Evolutionary conservation across 2,329 filamentous ascomycete genomes (phyloP).

Genomic region (Aspergillus awamori): DNA sequence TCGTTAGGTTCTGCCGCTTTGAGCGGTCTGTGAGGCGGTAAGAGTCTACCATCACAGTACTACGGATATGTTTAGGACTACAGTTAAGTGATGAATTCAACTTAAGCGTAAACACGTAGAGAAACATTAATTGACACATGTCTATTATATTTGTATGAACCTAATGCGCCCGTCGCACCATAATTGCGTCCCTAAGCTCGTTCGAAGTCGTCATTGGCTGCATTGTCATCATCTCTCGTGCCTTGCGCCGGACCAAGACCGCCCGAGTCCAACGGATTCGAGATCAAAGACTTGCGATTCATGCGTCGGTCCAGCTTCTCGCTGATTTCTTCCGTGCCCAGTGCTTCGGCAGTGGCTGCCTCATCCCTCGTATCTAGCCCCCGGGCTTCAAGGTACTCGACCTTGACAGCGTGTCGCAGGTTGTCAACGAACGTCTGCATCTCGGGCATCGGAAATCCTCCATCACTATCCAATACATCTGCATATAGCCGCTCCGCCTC

Average conservation of each 20-base stretch:
- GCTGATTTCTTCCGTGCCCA: conserved; percentile 48
- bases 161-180: conserved; percentile 20
- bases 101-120: neutral
- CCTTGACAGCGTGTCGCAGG: conserved; percentile 46
- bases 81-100: too few species aligned
- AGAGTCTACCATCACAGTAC: neutral
- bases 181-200: conserved; percentile 36
- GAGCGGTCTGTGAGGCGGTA: neutral
- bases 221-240: conserved; percentile 36
- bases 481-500: conserved; percentile 63
- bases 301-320: conserved; percentile 59
- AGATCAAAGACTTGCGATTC: conserved; percentile 60
- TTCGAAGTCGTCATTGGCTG: conserved; percentile 52
- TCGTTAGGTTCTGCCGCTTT: too few species aligned
- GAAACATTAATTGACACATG: conserved; percentile 14
- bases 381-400: conserved; percentile 48
- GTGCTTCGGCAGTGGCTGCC: conserved; percentile 31
- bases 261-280: conserved; percentile 56
- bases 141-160: conserved; percentile 27
- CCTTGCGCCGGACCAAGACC: conserved; percentile 46
- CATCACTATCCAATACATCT: conserved; percentile 43
- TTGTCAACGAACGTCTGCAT: conserved; percentile 54
- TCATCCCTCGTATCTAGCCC: conserved; percentile 37
- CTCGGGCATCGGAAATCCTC: conserved; percentile 52
- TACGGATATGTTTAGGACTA: neutral